Conservation (phyloP, 768 basidiomycete species). For the Leccinum subgranulosum region DNA sequence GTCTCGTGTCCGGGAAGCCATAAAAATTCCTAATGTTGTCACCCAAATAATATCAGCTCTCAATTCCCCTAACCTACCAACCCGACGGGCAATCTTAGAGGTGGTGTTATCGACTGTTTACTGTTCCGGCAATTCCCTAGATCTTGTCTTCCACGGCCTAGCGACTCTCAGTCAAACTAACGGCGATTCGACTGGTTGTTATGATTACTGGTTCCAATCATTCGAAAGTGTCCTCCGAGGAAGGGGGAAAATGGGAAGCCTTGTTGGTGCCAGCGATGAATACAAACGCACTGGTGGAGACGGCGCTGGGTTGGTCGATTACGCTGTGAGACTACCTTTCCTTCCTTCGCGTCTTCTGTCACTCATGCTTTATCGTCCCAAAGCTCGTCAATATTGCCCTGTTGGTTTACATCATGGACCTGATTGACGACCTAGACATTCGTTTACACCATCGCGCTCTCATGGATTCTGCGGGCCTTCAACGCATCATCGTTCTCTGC, state of each 20-base stretch:
- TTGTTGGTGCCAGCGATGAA: conserved; percentile 94
- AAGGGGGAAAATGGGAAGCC: conserved; percentile 90
- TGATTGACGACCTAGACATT: conserved; percentile 74
- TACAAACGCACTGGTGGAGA: conserved; percentile 64
- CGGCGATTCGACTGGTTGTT: conserved; percentile 53
- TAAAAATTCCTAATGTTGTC: conserved; percentile 70
- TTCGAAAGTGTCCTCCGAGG: conserved; percentile 75
- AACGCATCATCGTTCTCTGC: conserved; percentile 68
- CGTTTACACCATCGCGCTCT: conserved; percentile 83
- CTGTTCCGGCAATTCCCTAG: conserved; percentile 58
- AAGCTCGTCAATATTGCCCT: conserved; percentile 61
- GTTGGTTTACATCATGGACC: conserved; percentile 62
- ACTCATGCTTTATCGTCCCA: conserved; percentile 12
- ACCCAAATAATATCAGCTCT: conserved; percentile 79
- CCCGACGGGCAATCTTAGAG: conserved; percentile 77
- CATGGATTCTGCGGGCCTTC: conserved; percentile 86
- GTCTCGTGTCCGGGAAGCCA: conserved; percentile 68
- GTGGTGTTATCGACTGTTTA: conserved; percentile 72
- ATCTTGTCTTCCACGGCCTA: conserved; percentile 71
- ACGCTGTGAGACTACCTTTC: conserved; percentile 59
- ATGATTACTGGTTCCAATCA: conserved; percentile 88
- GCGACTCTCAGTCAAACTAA: conserved; percentile 71
- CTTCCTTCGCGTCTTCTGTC: background rate
- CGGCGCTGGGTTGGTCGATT: conserved; percentile 74
- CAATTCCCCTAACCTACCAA: conserved; percentile 74